Conservation (phyloP, 148 eudicot genomes). For the Spergularia bocconei region DNA sequence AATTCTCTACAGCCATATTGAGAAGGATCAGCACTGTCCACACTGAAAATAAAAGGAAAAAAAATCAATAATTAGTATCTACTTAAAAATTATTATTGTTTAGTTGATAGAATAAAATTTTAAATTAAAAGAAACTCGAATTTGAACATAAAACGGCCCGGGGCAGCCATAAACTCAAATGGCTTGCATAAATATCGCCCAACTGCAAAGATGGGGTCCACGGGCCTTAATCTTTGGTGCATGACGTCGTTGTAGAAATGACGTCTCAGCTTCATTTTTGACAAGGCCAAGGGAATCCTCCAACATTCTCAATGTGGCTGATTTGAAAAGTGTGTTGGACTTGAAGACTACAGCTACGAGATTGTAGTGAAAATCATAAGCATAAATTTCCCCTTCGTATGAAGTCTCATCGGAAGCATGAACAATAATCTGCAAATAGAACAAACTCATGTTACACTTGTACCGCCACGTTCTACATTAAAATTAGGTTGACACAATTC, state of each 20-base stretch:
- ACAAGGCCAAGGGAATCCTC: neutral
- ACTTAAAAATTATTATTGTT: neutral
- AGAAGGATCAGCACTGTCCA: neutral
- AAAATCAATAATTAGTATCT: neutral
- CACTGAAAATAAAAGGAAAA: neutral
- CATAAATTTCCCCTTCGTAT: neutral
- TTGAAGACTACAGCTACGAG: neutral
- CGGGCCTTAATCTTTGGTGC: neutral
- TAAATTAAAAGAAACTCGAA: neutral
- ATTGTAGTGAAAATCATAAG: constrained; percentile 5
- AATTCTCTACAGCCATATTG: neutral
- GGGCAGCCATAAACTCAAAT: neutral
- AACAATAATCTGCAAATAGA: neutral
- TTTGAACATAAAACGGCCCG: neutral
- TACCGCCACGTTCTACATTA: too few relatives aligned
- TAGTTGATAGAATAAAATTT: neutral
- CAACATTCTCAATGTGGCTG: neutral
- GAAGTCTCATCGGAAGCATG: neutral
- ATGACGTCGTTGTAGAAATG: neutral
- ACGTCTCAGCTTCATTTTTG: too few relatives aligned
- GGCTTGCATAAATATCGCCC: neutral
- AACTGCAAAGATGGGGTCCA: neutral
- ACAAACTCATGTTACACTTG: neutral
- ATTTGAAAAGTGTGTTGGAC: neutral
- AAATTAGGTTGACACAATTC: too few relatives aligned